phyloP scores from a whole-genome alignment of 2,329 filamentous ascomycete species.

The Aspergillus luchuensis region DNA sequence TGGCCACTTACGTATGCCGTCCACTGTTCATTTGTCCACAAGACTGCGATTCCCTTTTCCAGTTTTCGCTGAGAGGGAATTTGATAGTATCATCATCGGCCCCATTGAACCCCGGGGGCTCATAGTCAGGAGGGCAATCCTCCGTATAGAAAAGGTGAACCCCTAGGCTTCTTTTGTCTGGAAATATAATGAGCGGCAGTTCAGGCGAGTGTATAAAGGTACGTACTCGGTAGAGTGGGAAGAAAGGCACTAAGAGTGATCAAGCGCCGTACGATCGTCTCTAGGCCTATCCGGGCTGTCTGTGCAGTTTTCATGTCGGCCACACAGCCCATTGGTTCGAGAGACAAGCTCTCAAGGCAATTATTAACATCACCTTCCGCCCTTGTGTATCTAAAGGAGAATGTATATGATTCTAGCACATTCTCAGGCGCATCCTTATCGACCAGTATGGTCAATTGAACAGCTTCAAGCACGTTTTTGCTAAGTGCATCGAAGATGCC shows the following conservation, averaged over 20 bases:
- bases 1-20: conserved; percentile 40
- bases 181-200: neutral
- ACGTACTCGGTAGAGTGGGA: conserved; percentile 47
- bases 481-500: conserved; percentile 52
- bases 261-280: conserved; percentile 46
- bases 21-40: conserved; percentile 40
- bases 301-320: conserved; percentile 41
- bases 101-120: conserved; percentile 45
- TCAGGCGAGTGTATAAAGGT: neutral
- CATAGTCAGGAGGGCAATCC: conserved; percentile 41
- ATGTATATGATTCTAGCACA: conserved; percentile 55
- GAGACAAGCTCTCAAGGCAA: conserved; percentile 31
- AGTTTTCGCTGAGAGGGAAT: conserved; percentile 42
- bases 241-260: conserved; percentile 41
- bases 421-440: conserved; percentile 38
- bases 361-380: conserved; percentile 32
- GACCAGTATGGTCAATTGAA: conserved; percentile 52
- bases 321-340: conserved; percentile 32
- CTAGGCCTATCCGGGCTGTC: conserved; percentile 46
- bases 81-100: conserved; percentile 32
- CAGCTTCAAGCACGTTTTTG: conserved; percentile 44
- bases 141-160: conserved; percentile 50
- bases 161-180: conserved; percentile 45
- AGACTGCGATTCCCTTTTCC: conserved; percentile 38
- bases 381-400: conserved; percentile 49